Evolutionary conservation across 192 early-diverging fungal genomes (phyloP).

Genomic region (Podila horticola): DNA sequence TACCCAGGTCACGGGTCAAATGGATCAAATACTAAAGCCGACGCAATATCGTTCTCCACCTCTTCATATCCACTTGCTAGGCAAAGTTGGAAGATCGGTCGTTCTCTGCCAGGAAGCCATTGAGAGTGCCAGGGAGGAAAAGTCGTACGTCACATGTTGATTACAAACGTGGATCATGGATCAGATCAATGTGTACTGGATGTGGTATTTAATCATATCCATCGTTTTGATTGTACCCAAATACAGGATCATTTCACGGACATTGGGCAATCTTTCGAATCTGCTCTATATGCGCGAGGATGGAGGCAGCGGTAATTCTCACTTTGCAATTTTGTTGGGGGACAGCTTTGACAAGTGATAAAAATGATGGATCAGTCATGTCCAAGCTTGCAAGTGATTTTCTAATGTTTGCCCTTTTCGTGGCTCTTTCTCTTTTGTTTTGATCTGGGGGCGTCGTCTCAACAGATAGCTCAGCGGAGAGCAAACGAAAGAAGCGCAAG

Average conservation of each 20-base stretch:
- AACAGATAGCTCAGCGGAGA: conserved; percentile 36
- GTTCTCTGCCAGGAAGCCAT: conserved; percentile 29
- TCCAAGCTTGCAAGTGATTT: neutral
- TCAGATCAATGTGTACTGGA: neutral
- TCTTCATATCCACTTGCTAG: conserved; percentile 5
- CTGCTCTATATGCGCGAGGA: conserved; percentile 27
- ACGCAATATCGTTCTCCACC: neutral
- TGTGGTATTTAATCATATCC: neutral
- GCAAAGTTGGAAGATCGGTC: conserved; percentile 19
- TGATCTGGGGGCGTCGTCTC: neutral
- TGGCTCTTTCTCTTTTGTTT: neutral
- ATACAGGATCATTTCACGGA: conserved; percentile 36
- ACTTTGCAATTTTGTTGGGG: neutral
- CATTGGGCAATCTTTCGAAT: conserved; percentile 22
- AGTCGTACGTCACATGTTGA: conserved; percentile 17
- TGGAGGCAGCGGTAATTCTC: neutral
- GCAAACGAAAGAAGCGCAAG: conserved; percentile 47
- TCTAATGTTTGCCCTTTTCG: neutral
- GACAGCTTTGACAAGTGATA: conserved; percentile 20
- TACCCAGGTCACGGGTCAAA: neutral
- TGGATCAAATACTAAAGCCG: neutral
- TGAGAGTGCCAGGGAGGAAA: conserved; percentile 31
- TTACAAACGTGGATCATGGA: neutral
- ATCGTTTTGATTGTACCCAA: no score
- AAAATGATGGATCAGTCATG: neutral